phyloP scores from a whole-genome alignment of 768 basidiomycete genomes.

The Peribolospora baueri region DNA sequence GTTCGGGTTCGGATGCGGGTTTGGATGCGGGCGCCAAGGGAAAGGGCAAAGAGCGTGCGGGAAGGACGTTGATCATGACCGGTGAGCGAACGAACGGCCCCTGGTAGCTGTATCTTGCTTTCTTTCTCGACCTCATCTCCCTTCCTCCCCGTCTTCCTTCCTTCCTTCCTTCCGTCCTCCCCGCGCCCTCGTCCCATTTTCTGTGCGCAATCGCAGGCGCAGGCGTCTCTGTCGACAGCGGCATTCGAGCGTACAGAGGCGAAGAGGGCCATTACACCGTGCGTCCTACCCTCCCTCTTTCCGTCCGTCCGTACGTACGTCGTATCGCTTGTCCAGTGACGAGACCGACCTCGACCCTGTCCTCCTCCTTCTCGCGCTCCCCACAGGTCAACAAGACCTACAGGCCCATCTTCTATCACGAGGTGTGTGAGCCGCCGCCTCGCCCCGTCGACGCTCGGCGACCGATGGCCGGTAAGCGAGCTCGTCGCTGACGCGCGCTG shows the following conservation, averaged over 20 bases:
- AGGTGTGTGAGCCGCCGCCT: conserved; percentile 5
- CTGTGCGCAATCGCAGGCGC: conserved; percentile 42
- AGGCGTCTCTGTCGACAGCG: conserved; percentile 83
- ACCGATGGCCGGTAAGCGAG: too few relatives aligned
- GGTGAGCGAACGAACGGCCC: background rate
- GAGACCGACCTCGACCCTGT: background rate
- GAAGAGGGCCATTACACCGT: conserved; percentile 51
- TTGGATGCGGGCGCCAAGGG: background rate
- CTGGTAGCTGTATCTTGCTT: too few relatives aligned
- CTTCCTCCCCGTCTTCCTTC: too few relatives aligned
- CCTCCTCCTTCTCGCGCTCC: conserved; percentile 23
- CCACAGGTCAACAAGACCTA: conserved; percentile 25
- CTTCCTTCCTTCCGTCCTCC: too few relatives aligned
- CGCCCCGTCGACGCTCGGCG: too few relatives aligned
- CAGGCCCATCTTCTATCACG: conserved; percentile 5
- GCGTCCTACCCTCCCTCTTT: conserved; percentile 47
- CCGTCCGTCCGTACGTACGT: background rate
- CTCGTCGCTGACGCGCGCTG: too few relatives aligned
- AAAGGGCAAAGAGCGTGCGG: background rate
- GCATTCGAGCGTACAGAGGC: conserved; percentile 82
- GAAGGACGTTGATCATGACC: conserved; percentile 6
- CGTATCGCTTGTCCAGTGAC: conserved; percentile 8
- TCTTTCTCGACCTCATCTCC: too few relatives aligned
- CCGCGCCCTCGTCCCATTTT: too few relatives aligned
- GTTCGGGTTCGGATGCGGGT: too few relatives aligned